Evolutionary conservation across 73 alveolate genomes (phyloP), one percentile per base, ranked within the genome.

Genomic region (Paramecium bursaria): DNA sequence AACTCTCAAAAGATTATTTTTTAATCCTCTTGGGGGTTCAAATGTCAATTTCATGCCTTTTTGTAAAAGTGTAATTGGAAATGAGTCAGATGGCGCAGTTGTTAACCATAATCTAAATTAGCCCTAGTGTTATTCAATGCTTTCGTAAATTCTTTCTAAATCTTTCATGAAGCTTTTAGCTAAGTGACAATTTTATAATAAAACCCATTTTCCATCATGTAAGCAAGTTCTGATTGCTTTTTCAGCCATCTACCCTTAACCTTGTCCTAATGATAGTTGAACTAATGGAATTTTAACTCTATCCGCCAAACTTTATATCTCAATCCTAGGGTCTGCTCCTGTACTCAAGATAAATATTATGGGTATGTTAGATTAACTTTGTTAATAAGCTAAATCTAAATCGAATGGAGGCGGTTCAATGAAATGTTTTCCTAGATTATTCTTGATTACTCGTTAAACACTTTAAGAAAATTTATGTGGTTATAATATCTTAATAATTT

Each of bases 11-110:
- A 97, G 55, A 74, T 97, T 94, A 85, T 95, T 97, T 74, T 91
- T 97, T 47, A 95, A 89, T 47, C 99, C 99, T 85, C 96, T 93
- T 15, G 99, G 99, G 4, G 99, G 99, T 75, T 97, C 99, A 86
- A 94, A 96, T 42, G 98, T 96, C 13, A 95, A 91, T 90, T 97
- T 97, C 6, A 95, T 91, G 42, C 98, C 96, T 75, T 91, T 95
- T 80, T 94, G 95, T 10, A 97, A 87, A 6, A 97, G 91, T 27
- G 98, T 86, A 33, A 94, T 95, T 25, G 99, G 99, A 92, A 97
- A 96, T 2, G 61, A 87, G 39, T 94, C 97, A 75, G 97, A 85
- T 35, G 99, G 99, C 94, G 90, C 90, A 13, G 99, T 95, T 2
- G 99, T 97, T 53, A 97, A 91, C 98, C 98, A 97, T 21, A 97